A percentile compares a stretch with the other conserved stretches of the same genome.
These are phyloP conservation scores for Arthroderma sp. DNA, from an alignment of 2,329 filamentous ascomycete species.

Conservation along the genomic window DNA sequence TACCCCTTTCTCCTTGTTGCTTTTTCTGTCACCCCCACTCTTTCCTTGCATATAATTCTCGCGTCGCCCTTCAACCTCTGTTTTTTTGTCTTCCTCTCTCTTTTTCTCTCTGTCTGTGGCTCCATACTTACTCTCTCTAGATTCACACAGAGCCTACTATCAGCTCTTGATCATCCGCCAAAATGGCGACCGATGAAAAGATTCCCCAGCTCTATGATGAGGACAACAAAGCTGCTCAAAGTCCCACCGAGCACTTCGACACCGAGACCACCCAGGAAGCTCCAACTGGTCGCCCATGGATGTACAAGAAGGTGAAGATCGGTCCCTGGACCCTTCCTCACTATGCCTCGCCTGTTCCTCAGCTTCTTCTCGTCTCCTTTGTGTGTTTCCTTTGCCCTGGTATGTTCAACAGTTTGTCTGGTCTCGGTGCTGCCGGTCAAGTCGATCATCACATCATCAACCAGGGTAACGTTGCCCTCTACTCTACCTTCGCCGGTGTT, in stretches of 20 bases:
- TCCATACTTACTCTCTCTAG: slow-evolving; percentile 2
- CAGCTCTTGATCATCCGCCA: too few species aligned
- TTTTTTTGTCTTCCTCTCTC: slow-evolving; percentile 1
- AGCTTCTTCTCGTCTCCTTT: slow-evolving; percentile 57
- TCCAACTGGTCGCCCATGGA: slow-evolving; percentile 37
- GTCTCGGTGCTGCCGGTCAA: slow-evolving; percentile 52
- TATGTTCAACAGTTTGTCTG: slow-evolving; percentile 57
- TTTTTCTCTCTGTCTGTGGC: slow-evolving; percentile 4
- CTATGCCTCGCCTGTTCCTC: slow-evolving; percentile 61
- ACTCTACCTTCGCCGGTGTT: slow-evolving; percentile 56
- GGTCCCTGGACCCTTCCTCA: slow-evolving; percentile 44
- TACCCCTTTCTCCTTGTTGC: not conserved
- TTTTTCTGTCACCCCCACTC: not conserved
- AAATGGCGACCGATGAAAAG: too few species aligned
- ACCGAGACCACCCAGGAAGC: too few species aligned
- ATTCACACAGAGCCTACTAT: too few species aligned
- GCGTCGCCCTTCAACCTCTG: not conserved
- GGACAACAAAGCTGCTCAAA: too few species aligned
- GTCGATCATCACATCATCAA: slow-evolving; percentile 46
- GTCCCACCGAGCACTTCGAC: too few species aligned
- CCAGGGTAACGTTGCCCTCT: slow-evolving; percentile 56
- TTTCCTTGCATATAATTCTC: slow-evolving; percentile 2
- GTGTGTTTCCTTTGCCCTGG: slow-evolving; percentile 61
- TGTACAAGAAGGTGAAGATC: slow-evolving; percentile 50
- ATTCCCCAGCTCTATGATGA: too few species aligned